Evolutionary conservation across 2,329 filamentous ascomycete genomes (phyloP).

Genomic region (Pseudopithomyces maydicus): DNA sequence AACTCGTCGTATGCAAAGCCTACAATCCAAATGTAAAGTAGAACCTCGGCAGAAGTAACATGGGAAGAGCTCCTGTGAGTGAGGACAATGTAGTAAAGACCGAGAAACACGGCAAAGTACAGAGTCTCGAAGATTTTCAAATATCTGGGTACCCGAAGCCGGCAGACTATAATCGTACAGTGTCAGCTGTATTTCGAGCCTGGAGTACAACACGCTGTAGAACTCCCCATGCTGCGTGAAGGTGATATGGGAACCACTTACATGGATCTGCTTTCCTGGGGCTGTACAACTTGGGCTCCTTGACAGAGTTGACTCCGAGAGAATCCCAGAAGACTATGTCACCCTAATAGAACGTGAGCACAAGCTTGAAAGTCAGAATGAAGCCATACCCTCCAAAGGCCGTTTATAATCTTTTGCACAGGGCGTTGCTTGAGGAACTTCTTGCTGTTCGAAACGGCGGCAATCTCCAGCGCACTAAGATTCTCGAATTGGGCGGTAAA

Average conservation of each 20-base stretch:
- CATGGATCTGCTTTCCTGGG: constrained; percentile 43
- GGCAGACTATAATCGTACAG: constrained; percentile 59
- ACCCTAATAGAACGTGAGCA: constrained; percentile 55
- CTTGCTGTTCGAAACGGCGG: constrained; percentile 79
- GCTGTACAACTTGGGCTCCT: constrained; percentile 79
- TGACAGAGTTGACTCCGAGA: constrained; percentile 73
- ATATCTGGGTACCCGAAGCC: constrained; percentile 80
- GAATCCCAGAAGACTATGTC: constrained; percentile 87
- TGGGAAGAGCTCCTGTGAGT: constrained; percentile 70
- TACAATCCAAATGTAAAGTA: constrained; percentile 84
- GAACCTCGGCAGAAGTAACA: constrained; percentile 71
- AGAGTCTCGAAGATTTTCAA: constrained; percentile 82
- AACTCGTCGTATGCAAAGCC: constrained; percentile 85
- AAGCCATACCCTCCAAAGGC: constrained; percentile 66
- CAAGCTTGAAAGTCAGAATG: neutral
- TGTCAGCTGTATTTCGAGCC: neutral
- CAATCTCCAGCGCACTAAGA: constrained; percentile 86
- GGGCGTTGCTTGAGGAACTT: constrained; percentile 80
- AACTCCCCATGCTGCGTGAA: neutral
- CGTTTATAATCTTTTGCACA: constrained; percentile 81
- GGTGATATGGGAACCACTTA: constrained; percentile 1
- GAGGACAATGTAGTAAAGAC: constrained; percentile 85
- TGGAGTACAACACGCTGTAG: too few species aligned
- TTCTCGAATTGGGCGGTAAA: constrained; percentile 75
- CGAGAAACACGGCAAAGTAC: constrained; percentile 78